Conservation (phyloP, 116 monocot species). For the Papilionanthe hybrid region DNA sequence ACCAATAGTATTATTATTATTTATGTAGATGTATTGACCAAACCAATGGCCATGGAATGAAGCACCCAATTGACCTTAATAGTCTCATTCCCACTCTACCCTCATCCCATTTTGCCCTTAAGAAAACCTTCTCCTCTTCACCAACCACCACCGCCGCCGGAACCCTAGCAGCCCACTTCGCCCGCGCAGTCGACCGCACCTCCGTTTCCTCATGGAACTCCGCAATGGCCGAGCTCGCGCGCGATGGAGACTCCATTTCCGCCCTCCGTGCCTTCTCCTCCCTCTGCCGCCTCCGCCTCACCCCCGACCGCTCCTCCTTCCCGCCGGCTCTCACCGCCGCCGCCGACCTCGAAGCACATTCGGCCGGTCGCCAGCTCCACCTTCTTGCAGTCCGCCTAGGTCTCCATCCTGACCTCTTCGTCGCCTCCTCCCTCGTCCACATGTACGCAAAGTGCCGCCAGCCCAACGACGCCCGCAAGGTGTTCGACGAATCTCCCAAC, state of each 20-base stretch:
- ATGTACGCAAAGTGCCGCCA: constrained; percentile 64
- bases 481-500: constrained; percentile 51
- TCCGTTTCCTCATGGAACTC: constrained; percentile 67
- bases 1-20: too few species aligned
- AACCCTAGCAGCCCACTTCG: constrained; percentile 39
- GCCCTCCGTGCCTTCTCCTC: constrained; percentile 55
- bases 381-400: constrained; percentile 52
- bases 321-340: constrained; percentile 59
- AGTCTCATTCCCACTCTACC: neutral
- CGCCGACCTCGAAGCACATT: constrained; percentile 26
- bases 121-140: constrained; percentile 9
- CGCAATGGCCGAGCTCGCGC: constrained; percentile 65
- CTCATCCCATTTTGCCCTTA: neutral
- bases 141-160: constrained; percentile 1
- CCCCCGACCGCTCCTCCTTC: constrained; percentile 59
- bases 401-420: constrained; percentile 55
- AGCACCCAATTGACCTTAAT: neutral
- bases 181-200: constrained; percentile 37
- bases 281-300: constrained; percentile 34
- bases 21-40: neutral
- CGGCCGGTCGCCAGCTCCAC: constrained; percentile 68
- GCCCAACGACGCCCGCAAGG: constrained; percentile 45
- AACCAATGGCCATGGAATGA: neutral
- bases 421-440: constrained; percentile 66
- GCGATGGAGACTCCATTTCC: constrained; percentile 38